phyloP scores from a whole-genome alignment of 495 filamentous ascomycete genomes.

The Penicillium alfredii region DNA sequence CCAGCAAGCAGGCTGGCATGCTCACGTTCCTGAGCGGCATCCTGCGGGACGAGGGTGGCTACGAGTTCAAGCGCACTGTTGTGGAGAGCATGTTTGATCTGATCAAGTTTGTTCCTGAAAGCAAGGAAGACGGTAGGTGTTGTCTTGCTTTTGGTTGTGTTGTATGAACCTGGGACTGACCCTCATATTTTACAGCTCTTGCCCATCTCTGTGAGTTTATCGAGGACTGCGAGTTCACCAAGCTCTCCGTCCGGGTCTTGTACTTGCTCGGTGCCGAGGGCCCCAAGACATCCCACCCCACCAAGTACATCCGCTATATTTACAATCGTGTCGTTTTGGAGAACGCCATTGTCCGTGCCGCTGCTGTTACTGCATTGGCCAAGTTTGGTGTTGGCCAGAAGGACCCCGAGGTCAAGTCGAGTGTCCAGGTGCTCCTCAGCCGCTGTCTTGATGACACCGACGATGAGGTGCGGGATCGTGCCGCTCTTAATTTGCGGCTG shows the following conservation, averaged over 20 bases:
- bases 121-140: slow-evolving; percentile 76
- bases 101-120: slow-evolving; percentile 97
- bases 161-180: too few species aligned
- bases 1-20: slow-evolving; percentile 97
- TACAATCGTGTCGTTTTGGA: slow-evolving; percentile 98
- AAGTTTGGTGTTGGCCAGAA: slow-evolving; percentile 98
- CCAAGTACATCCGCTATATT: slow-evolving; percentile 98
- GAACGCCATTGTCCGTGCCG: slow-evolving; percentile 92
- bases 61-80: slow-evolving; percentile 95
- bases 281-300: slow-evolving; percentile 90
- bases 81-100: slow-evolving; percentile 99
- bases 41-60: slow-evolving; percentile 91
- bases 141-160: background rate
- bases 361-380: slow-evolving; percentile 89
- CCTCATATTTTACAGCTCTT: slow-evolving; percentile 49
- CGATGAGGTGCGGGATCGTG: slow-evolving; percentile 95
- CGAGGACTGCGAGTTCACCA: slow-evolving; percentile 99
- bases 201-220: slow-evolving; percentile 98
- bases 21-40: slow-evolving; percentile 93
- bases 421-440: slow-evolving; percentile 85
- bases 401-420: slow-evolving; percentile 92
- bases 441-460: slow-evolving; percentile 95
- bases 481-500: slow-evolving; percentile 82
- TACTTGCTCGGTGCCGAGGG: slow-evolving; percentile 92
- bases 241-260: slow-evolving; percentile 89